Base-by-base conservation (phyloP, 169 alveolate genomes). In the Plasmodium malariae region DNA sequence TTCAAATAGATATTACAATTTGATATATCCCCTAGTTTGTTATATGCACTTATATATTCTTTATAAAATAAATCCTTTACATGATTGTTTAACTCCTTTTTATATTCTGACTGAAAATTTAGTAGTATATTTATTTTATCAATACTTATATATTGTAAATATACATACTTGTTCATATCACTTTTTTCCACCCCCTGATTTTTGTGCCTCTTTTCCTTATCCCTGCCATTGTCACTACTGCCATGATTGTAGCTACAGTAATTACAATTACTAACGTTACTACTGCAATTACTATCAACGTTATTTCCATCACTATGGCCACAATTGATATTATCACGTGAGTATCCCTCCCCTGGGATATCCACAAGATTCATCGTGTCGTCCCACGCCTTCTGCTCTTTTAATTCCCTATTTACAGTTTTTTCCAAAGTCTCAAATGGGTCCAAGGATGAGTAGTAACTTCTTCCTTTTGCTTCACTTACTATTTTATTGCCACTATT, bases 41-140 rank as follows among this genome's bases (percentile, higher is more conserved):
- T 76, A 48, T 76, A 76, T 4, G 78, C 89, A 76, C 89, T 76
- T 11, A 76, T 76, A 28, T 76, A 65, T 26, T 76, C 89, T 26
- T 76, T 65, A 55, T 76, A 76, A 21, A 62, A 76, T 1, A 60
- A 17, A 62, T 76, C 73, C 3, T 67, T 76, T 3, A 76, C 65
- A 40, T 62, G 67, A 54, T 67, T 76, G 6, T 40, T 76, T 17
- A 76, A 30, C 28, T 76, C 89, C 37, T 76, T 76, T 30, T 76
- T 76, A 43, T 76, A 76, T 63, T 76, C 89, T 0, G 89, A 76
- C 17, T 76, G 74, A 24, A 76, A 76, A 32, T 76, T 76, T 37
- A 76, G 26, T 24, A 76, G 55, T 3, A 76, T 76, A 24, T 76
- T 76, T 62, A 76, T 76, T 12, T 76, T 76, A 12, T 76, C 89